These are phyloP conservation scores for Asterophora lycoperdoides DNA, from an alignment of 768 basidiomycete species.

Conservation along the genomic window DNA sequence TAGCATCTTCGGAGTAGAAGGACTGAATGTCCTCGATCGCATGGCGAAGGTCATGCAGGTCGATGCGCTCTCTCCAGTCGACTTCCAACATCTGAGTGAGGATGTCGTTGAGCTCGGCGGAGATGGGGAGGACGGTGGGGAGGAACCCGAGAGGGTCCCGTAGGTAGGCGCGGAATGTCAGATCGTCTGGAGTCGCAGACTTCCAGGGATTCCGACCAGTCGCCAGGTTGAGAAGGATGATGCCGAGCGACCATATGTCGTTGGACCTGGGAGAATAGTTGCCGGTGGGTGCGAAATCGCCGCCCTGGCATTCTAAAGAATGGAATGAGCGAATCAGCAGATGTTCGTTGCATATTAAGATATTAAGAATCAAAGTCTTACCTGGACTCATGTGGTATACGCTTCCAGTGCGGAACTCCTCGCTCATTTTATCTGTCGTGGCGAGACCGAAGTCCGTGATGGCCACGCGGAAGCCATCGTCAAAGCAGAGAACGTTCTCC, in stretches of 20 bases:
- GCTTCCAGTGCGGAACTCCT: slow-evolving; percentile 91
- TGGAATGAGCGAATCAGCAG: slow-evolving; percentile 9
- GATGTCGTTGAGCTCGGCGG: slow-evolving; percentile 65
- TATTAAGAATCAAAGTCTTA: slow-evolving; percentile 23
- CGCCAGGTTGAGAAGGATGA: slow-evolving; percentile 93
- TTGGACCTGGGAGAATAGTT: slow-evolving; percentile 86
- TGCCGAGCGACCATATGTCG: slow-evolving; percentile 96
- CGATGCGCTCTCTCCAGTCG: slow-evolving; percentile 60
- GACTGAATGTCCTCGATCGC: slow-evolving; percentile 54
- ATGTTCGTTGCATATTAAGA: neutral
- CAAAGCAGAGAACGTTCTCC: slow-evolving; percentile 90
- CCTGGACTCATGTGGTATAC: slow-evolving; percentile 98
- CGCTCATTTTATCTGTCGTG: slow-evolving; percentile 79
- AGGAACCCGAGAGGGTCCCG: slow-evolving; percentile 76
- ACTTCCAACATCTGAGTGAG: slow-evolving; percentile 71
- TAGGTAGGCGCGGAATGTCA: slow-evolving; percentile 86
- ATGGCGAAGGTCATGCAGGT: slow-evolving; percentile 48
- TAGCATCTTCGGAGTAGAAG: slow-evolving; percentile 71
- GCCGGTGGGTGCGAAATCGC: slow-evolving; percentile 55
- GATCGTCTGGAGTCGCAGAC: slow-evolving; percentile 79
- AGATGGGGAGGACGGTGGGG: slow-evolving; percentile 80
- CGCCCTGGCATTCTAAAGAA: slow-evolving; percentile 82
- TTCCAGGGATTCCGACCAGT: slow-evolving; percentile 98
- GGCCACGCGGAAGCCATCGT: slow-evolving; percentile 71
- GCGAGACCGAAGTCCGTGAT: slow-evolving; percentile 96